Evolutionary conservation across 495 filamentous ascomycete species (phyloP), one percentile per base, ranked within the genome.

Genomic region (Trichoderma reesei): DNA sequence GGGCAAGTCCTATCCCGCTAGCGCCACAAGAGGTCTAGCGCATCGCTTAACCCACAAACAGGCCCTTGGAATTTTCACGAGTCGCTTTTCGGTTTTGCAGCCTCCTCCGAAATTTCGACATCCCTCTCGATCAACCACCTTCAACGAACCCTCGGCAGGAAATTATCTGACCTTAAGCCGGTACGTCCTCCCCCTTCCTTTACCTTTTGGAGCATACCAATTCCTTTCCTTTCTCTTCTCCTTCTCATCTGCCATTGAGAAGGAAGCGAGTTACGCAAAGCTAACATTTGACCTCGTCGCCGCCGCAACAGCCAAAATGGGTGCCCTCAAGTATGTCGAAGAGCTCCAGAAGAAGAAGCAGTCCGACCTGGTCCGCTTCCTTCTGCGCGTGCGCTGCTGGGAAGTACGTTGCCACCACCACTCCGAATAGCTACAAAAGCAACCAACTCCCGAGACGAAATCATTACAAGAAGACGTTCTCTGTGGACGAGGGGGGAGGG

Each of bases 341-440:
- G 94, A 98, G 86, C 88, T 98, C 78, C 90, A 95, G 76, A 98
- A 98, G 90, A 96, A 96, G 90, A 98, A 98, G 90, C 94, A 98
- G 85, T 95, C 90, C 75, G 94, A 98, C 81, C 89, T 98, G 70
- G 88, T 97, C 80, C 93, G 92, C 83, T 98, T 98, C 86, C 86
- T 98, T 80, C 90, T 96, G 76, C 92, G 94, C 77, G 95, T 98
- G 76, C 92, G 94, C 82, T 98, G 95, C 90, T 98, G 94, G 94
- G 94, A 98, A 90, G 94, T 98, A 87, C 89, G 94, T 86, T 84
- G 75, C 76, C 74, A 71, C 72, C 82, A 75, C 76, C 74, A 71
- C 72, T 82, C 71, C 66, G 66, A 62, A 60, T 60, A n/a, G 67
- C 34, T 65, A 63, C 63, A 64, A 13, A 13, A 56, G 1, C 8